Evolutionary conservation across 2,329 filamentous ascomycete species (phyloP).

Genomic region (Ramularia collo-cygni): DNA sequence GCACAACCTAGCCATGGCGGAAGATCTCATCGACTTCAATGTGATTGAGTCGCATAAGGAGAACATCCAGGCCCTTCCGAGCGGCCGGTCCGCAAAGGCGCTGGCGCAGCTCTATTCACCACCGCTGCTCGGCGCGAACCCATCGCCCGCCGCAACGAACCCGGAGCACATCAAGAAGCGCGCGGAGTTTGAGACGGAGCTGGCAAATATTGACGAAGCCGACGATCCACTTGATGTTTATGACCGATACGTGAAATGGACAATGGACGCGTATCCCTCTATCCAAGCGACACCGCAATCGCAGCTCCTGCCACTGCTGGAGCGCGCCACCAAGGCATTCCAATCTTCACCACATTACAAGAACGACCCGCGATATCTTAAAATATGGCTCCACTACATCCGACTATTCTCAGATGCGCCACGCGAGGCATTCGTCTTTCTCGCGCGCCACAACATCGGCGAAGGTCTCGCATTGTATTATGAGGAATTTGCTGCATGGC

Average conservation of each 20-base stretch:
- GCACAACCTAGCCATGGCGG: slow-evolving; percentile 24
- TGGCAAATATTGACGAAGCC: slow-evolving; percentile 70
- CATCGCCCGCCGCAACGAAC: slow-evolving; percentile 59
- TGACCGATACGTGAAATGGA: slow-evolving; percentile 97
- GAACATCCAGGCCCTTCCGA: slow-evolving; percentile 90
- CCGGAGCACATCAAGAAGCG: slow-evolving; percentile 74
- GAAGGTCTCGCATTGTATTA: slow-evolving; percentile 87
- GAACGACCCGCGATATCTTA: slow-evolving; percentile 89
- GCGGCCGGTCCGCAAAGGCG: slow-evolving; percentile 80
- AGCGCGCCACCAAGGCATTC: slow-evolving; percentile 87
- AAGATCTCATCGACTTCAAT: slow-evolving; percentile 61
- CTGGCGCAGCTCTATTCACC: slow-evolving; percentile 73
- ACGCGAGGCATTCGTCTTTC: slow-evolving; percentile 83
- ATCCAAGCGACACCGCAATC: slow-evolving; percentile 87
- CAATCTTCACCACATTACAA: slow-evolving; percentile 81
- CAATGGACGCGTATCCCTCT: slow-evolving; percentile 86
- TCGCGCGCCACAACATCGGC: slow-evolving; percentile 81
- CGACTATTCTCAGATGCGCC: slow-evolving; percentile 88
- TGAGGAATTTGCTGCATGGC: slow-evolving; percentile 91
- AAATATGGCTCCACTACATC: slow-evolving; percentile 91
- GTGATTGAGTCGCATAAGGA: slow-evolving; percentile 96
- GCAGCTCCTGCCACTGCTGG: slow-evolving; percentile 80
- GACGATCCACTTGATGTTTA: slow-evolving; percentile 95
- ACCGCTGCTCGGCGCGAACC: slow-evolving; percentile 30
- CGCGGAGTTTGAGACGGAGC: slow-evolving; percentile 77